These are phyloP conservation scores for Cytospora schulzeri DNA, from an alignment of 2,329 filamentous ascomycete species.

Conservation along the genomic window DNA sequence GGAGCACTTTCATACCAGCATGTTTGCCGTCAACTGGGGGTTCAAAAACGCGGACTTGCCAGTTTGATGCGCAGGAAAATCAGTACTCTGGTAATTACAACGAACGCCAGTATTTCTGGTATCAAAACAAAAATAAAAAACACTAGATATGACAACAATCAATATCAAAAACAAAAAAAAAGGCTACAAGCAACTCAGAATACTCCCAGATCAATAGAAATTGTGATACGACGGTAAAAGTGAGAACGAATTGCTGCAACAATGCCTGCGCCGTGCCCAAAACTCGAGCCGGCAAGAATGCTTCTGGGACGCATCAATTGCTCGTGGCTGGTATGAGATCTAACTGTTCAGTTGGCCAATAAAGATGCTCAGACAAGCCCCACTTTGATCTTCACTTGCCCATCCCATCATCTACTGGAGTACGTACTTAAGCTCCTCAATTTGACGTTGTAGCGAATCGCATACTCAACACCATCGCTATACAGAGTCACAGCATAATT, in stretches of 20 bases:
- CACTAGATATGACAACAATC: slow-evolving; percentile 16
- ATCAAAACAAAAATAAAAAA: not conserved
- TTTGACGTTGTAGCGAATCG: not conserved
- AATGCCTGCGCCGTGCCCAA: no score
- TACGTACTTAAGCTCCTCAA: not conserved
- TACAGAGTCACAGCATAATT: not conserved
- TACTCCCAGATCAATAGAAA: not conserved
- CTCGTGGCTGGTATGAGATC: not conserved
- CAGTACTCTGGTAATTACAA: not conserved
- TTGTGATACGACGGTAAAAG: not conserved
- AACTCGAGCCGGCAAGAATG: no score
- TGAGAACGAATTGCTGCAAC: not conserved
- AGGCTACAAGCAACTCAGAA: slow-evolving; percentile 16
- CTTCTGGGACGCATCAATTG: no score
- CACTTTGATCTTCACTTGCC: not conserved
- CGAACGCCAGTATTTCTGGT: not conserved
- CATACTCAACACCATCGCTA: not conserved
- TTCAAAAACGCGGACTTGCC: not conserved
- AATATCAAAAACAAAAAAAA: slow-evolving; percentile 32
- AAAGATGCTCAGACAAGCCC: not conserved
- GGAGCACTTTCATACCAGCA: not conserved
- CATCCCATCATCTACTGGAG: no score
- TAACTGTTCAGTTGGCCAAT: not conserved
- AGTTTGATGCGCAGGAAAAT: not conserved
- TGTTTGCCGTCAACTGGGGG: not conserved